These are phyloP conservation scores for Ceratocystis alfenasii DNA, from an alignment of 2,329 filamentous ascomycete species.

Conservation along the genomic window DNA sequence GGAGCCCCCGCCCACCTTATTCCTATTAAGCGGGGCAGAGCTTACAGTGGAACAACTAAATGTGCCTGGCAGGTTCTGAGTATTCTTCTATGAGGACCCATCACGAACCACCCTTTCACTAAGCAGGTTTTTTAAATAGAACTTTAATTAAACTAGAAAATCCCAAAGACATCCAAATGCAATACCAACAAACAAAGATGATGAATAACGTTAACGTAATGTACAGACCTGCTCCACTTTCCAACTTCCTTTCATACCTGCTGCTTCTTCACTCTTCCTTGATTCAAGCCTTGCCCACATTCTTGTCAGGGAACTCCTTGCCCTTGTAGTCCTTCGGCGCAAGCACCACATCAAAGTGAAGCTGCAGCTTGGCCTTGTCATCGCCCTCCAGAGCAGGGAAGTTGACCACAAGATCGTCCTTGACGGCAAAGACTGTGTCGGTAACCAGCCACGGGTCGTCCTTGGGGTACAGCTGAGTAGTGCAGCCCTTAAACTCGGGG, in stretches of 20 bases:
- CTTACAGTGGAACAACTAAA: neutral
- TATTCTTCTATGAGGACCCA: neutral
- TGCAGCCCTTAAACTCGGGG: slow-evolving; percentile 56
- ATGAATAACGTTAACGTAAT: slow-evolving; percentile 15
- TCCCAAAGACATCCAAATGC: neutral
- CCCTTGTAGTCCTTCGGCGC: slow-evolving; percentile 36
- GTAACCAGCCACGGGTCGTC: slow-evolving; percentile 50
- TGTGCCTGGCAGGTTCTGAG: neutral
- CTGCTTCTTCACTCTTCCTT: neutral
- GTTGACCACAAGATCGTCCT: slow-evolving; percentile 40
- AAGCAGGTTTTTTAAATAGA: neutral
- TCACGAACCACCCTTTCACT: neutral
- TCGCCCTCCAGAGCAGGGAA: slow-evolving; percentile 37
- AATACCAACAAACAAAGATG: neutral
- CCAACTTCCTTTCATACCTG: neutral
- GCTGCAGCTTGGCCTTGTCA: slow-evolving; percentile 29
- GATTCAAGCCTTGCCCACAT: neutral
- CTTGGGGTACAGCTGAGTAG: slow-evolving; percentile 66
- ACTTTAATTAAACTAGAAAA: neutral
- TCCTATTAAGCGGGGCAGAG: too few species aligned
- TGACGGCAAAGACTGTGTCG: slow-evolving; percentile 40
- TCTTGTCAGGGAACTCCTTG: slow-evolving; percentile 17
- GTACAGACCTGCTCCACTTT: slow-evolving; percentile 1
- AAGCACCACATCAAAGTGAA: slow-evolving; percentile 36
- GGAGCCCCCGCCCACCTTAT: too few species aligned